Base-by-base conservation (phyloP, 73 alveolate species). In the Halteria grandinella region DNA sequence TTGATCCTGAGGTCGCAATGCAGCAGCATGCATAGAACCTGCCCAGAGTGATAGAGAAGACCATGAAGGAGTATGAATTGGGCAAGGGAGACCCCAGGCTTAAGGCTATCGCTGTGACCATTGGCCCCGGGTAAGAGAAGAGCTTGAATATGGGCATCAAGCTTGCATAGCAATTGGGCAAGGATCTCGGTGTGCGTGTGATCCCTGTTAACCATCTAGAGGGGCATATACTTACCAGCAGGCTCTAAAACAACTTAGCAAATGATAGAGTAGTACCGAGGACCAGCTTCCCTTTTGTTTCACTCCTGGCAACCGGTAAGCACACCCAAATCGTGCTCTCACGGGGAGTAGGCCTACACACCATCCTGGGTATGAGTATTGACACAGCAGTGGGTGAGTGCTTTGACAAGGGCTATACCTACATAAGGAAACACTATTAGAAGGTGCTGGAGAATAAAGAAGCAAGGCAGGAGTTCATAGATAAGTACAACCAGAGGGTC, bases 121-220 rank as follows among this genome's bases (percentile, higher is more conserved):
- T 77, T 20, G 89, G 89, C 6, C 89, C 89, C 44, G 89, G 89
- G 15, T 20, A 77, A 23, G 55, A 18, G 12, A 44, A 63, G 23
- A 15, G 63, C n/a, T 4, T 77, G 2, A n/a, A 47, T 29, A 45
- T 17, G 14, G 89, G 89, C 36, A 36, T 77, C 15, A 6, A 45
- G 8, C 29, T 31, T 2, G 89, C 89, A 51, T 49, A 70, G 83
- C 18, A 43, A 24, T 64, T 77, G 48, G 89, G 83, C 14, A 77
- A 23, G 18, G 43, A 64, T 48, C 58, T 24, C 12, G 31, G 49
- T 47, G 55, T 77, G 15, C 89, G 75, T 10, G 89, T 77, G 32
- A 39, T 40, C 11, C 83, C 89, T 44, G 82, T 77, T 23, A 77
- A 77, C 64, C 77, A 77, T 21, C 63, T 45, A 1, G 89, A 77